Evolutionary conservation across 805 yeast genomes (phyloP), one percentile per base, ranked within the genome.

Genomic region (Yarrowia sp.): DNA sequence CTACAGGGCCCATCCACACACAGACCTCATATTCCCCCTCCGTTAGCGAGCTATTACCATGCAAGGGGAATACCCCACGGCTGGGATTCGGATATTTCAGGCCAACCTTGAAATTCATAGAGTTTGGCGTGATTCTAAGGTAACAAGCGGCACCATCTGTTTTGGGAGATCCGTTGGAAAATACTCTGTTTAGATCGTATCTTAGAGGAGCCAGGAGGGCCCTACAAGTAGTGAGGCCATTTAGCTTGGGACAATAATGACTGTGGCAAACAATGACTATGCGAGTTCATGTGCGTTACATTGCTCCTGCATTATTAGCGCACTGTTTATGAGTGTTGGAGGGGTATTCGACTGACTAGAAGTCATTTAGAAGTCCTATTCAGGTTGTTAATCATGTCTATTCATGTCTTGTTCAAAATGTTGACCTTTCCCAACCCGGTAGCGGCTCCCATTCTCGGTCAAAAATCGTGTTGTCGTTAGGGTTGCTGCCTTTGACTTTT

Each of bases 31-130:
- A 4, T 20, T 20, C 3, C 5, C 4, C 9, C 49, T 12, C 30
- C 33, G 5, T 7, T 20, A 15, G 9, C 14, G 30, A 9, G n/a
- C 49, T 30, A 47, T 30, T 15, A 30, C 36, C 50, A 46, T 46
- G 50, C 50, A 46, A 46, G 50, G 53, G 38, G 53, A 50, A n/a
- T 50, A n/a, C 30, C 39, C 58, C 58, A 52, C 58, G 58, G 43
- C 58, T 52, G 30, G 17, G 17, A 19, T 2, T 14, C 33, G 43
- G 34, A 36, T 10, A 38, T 12, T 52, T 17, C 14, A 3, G 33
- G 58, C 6, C n/a, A 52, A 52, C 58, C 43, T 52, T 36, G 43
- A 9, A 19, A 2, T 34, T 10, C 15, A 12, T 52, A 38, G 30
- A 14, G 42, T 52, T 52, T 9, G 34, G 58, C 40, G 33, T 52